Conservation (phyloP, 495 filamentous ascomycete species). For the Pyrenula aspistea region DNA sequence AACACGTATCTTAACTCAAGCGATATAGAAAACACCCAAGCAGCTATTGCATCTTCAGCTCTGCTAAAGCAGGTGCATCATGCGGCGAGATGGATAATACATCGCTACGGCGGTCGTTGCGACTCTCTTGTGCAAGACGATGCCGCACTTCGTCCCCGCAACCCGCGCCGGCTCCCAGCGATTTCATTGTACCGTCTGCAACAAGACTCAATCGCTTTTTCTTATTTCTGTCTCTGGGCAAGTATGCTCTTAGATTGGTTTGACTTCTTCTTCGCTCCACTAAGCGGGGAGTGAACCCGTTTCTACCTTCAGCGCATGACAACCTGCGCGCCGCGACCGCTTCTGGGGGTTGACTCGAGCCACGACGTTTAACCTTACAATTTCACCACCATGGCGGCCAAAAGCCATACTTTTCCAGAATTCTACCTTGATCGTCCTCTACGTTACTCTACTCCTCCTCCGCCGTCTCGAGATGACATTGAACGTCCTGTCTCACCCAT, state of each 20-base stretch:
- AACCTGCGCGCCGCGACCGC: not conserved
- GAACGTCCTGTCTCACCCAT: slow-evolving; percentile 39
- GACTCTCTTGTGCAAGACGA: not conserved
- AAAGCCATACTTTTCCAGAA: slow-evolving; percentile 20
- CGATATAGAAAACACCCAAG: too few species aligned
- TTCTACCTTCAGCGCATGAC: not conserved
- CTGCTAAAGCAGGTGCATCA: too few species aligned
- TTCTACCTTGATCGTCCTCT: slow-evolving; percentile 28
- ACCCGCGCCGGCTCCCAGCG: not conserved
- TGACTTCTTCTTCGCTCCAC: not conserved
- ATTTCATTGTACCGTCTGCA: not conserved
- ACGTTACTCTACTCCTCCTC: slow-evolving; percentile 42
- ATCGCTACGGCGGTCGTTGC: not conserved
- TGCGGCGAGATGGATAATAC: too few species aligned
- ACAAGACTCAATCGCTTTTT: not conserved
- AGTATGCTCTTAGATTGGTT: not conserved
- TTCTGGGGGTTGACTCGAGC: not conserved
- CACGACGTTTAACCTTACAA: not conserved
- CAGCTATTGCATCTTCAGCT: too few species aligned
- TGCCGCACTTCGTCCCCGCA: not conserved
- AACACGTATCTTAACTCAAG: too few species aligned
- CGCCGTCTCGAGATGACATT: slow-evolving; percentile 20
- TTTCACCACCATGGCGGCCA: not conserved
- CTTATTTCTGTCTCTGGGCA: not conserved
- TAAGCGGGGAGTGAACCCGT: not conserved